phyloP scores from a whole-genome alignment of 345 rosid species.

The thale cress (Arabidopsis thaliana) region DNA sequence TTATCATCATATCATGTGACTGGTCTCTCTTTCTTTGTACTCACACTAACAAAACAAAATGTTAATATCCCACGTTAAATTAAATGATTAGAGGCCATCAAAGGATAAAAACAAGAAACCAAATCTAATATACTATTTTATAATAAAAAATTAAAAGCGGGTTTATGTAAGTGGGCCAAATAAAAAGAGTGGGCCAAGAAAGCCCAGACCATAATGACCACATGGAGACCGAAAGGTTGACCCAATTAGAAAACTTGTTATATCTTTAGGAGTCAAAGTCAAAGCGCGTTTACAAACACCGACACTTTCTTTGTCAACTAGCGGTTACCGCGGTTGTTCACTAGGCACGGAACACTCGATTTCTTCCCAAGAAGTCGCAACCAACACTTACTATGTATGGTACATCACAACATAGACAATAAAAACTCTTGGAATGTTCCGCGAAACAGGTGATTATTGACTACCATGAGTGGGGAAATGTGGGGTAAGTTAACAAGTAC shows the following conservation, averaged over 20 bases:
- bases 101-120: neutral
- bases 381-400: no score
- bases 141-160: neutral
- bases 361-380: neutral
- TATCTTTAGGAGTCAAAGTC: slow-evolving; percentile 33
- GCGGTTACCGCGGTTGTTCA: slow-evolving; percentile 31
- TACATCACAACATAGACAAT: slow-evolving; percentile 19
- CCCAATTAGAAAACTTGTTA: slow-evolving; percentile 17
- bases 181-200: slow-evolving; percentile 23
- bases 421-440: neutral
- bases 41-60: slow-evolving; percentile 22
- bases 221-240: slow-evolving; percentile 39
- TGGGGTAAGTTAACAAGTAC: slow-evolving; percentile 36
- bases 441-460: slow-evolving; percentile 32
- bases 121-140: neutral
- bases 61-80: neutral
- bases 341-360: slow-evolving; percentile 34
- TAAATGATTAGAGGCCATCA: slow-evolving; percentile 3
- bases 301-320: slow-evolving; percentile 41
- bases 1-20: slow-evolving; percentile 42
- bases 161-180: slow-evolving; percentile 30
- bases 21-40: slow-evolving; percentile 34
- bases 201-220: slow-evolving; percentile 41
- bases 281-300: slow-evolving; percentile 44
- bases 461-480: slow-evolving; percentile 5